phyloP scores from a whole-genome alignment of 2,329 filamentous ascomycete genomes.

The Daldinia sp. region DNA sequence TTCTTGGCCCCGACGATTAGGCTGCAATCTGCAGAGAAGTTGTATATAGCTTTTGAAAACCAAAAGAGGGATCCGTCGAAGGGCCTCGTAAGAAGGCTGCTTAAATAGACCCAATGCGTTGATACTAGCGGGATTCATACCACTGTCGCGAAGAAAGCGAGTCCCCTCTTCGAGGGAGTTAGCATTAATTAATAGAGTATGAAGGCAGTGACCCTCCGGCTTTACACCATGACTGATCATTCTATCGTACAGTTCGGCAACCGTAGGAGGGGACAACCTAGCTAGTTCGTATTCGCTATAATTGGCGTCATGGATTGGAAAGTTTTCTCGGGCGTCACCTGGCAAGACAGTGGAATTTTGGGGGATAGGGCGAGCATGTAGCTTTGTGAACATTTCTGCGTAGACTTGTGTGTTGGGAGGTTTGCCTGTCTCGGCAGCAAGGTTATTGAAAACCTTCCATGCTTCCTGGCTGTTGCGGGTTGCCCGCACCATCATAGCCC shows the following conservation, averaged over 20 bases:
- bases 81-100: constrained; percentile 39
- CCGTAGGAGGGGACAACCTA: constrained; percentile 69
- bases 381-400: constrained; percentile 70
- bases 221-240: constrained; percentile 66
- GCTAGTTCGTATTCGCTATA: constrained; percentile 74
- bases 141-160: constrained; percentile 63
- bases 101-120: constrained; percentile 39
- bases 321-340: constrained; percentile 70
- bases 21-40: constrained; percentile 61
- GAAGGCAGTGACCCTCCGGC: constrained; percentile 64
- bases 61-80: constrained; percentile 50
- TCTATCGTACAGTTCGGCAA: constrained; percentile 68
- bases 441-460: constrained; percentile 58
- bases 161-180: constrained; percentile 60
- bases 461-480: constrained; percentile 73
- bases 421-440: constrained; percentile 33
- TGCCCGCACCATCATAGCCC: constrained; percentile 68
- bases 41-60: constrained; percentile 65
- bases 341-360: constrained; percentile 58
- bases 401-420: constrained; percentile 64
- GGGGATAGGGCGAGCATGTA: constrained; percentile 55
- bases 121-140: constrained; percentile 44
- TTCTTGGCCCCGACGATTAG: constrained; percentile 42
- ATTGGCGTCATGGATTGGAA: constrained; percentile 67
- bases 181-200: constrained; percentile 67